Percentiles rank a stretch among this genome's conserved stretches.
These are phyloP conservation scores for Candida sp. DNA, from an alignment of 1,139 yeast species.

Conservation along the genomic window DNA sequence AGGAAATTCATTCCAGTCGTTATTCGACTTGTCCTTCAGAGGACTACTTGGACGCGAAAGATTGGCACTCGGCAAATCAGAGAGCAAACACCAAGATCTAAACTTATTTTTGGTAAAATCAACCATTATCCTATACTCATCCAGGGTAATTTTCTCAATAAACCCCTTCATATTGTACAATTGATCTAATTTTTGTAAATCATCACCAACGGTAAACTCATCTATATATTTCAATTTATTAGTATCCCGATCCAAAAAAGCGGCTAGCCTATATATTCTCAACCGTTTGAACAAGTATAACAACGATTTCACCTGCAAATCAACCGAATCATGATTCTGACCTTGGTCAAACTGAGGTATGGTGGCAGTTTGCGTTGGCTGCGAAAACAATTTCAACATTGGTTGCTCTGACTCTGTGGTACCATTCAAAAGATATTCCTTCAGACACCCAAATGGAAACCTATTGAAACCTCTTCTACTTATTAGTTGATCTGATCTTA, in stretches of 20 bases:
- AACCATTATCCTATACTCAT: conserved; percentile 59
- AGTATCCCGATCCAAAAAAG: conserved; percentile 28
- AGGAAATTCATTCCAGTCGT: conserved; percentile 15
- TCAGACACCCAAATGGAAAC: not conserved
- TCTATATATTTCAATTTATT: conserved; percentile 16
- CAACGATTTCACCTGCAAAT: conserved; percentile 56
- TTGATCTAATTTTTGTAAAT: conserved; percentile 40
- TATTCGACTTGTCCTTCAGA: conserved; percentile 10
- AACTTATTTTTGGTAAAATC: conserved; percentile 67
- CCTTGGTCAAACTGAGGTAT: conserved; percentile 51
- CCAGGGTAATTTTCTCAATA: conserved; percentile 36
- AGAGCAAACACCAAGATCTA: conserved; percentile 53
- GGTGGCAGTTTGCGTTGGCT: not conserved
- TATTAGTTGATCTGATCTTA: not conserved
- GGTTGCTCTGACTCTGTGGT: too few species aligned
- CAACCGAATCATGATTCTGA: conserved; percentile 49
- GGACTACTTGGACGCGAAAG: conserved; percentile 16
- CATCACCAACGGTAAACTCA: conserved; percentile 1
- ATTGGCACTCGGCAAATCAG: conserved; percentile 37
- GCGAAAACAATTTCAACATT: conserved; percentile 1
- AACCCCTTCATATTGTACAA: conserved; percentile 49
- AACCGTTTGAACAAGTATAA: conserved; percentile 55
- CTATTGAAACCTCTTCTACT: too few species aligned
- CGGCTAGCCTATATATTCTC: conserved; percentile 39
- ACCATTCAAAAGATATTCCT: too few species aligned